Evolutionary conservation across 1,139 yeast species (phyloP).

Genomic region (Trichomonascaceae sp.): DNA sequence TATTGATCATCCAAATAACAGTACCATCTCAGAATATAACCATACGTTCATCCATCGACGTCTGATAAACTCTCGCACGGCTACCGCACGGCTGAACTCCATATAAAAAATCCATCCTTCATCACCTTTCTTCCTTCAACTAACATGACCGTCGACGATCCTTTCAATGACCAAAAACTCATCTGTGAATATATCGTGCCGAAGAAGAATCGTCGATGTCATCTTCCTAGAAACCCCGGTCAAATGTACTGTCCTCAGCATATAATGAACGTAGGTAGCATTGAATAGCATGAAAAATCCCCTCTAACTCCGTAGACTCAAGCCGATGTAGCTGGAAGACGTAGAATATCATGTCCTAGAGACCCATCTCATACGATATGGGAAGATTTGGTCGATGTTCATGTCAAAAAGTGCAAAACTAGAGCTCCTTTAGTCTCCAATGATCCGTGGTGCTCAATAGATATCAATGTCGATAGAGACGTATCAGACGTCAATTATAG

Average conservation of each 20-base stretch:
- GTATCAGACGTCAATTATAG: not conserved
- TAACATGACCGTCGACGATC: not conserved
- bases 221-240: constrained; percentile 51
- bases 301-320: not conserved
- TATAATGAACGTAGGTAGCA: constrained; percentile 16
- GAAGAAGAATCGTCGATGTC: constrained; percentile 50
- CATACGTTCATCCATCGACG: no score
- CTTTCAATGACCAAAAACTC: constrained; percentile 19
- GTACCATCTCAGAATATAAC: no score
- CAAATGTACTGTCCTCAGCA: constrained; percentile 62
- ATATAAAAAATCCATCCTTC: not conserved
- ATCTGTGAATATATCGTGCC: constrained; percentile 45
- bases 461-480: constrained; percentile 34
- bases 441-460: constrained; percentile 42
- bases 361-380: constrained; percentile 73
- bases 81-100: not conserved
- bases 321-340: constrained; percentile 24
- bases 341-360: constrained; percentile 68
- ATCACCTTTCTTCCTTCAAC: not conserved
- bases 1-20: no score
- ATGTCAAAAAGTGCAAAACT: constrained; percentile 57
- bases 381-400: constrained; percentile 50
- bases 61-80: no score
- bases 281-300: not conserved
- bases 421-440: constrained; percentile 28